Percentiles rank a stretch among this genome's conserved stretches.
phyloP scores from a whole-genome alignment of 139 green algal genomes.

The Diplosphaera chodatii region DNA sequence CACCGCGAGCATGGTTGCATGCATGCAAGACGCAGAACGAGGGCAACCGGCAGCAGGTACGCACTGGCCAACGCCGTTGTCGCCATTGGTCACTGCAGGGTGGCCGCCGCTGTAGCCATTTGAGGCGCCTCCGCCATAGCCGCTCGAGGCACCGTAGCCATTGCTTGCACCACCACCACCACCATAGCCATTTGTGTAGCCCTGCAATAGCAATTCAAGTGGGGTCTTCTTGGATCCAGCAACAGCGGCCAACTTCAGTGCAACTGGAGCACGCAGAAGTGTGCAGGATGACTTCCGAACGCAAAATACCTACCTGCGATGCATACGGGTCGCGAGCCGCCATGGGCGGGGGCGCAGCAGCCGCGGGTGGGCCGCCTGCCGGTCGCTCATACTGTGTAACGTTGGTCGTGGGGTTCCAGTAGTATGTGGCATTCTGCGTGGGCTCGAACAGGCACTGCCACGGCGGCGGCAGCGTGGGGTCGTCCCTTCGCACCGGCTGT shows the following conservation, averaged over 20 bases:
- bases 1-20: too few species aligned
- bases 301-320: not conserved
- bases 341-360: not conserved
- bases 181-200: not conserved
- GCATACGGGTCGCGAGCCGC: not conserved
- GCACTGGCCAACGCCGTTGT: not conserved
- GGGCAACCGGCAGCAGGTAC: not conserved
- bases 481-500: slow-evolving; percentile 14
- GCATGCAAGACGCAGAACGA: too few species aligned
- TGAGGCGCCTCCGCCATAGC: not conserved
- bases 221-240: too few species aligned
- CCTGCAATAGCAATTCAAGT: too few species aligned
- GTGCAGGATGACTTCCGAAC: too few species aligned
- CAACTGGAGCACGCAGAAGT: too few species aligned
- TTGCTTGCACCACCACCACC: too few species aligned
- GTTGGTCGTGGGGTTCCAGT: slow-evolving; percentile 80
- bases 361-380: slow-evolving; percentile 8
- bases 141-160: not conserved
- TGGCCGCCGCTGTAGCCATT: not conserved
- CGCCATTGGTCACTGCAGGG: not conserved
- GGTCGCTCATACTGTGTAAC: slow-evolving; percentile 65
- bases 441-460: slow-evolving; percentile 54
- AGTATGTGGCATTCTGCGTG: slow-evolving; percentile 52
- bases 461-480: slow-evolving; percentile 35
- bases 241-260: too few species aligned